Evolutionary conservation across 768 basidiomycete species (phyloP).

Genomic region (Coprinopsis marcescibilis): DNA sequence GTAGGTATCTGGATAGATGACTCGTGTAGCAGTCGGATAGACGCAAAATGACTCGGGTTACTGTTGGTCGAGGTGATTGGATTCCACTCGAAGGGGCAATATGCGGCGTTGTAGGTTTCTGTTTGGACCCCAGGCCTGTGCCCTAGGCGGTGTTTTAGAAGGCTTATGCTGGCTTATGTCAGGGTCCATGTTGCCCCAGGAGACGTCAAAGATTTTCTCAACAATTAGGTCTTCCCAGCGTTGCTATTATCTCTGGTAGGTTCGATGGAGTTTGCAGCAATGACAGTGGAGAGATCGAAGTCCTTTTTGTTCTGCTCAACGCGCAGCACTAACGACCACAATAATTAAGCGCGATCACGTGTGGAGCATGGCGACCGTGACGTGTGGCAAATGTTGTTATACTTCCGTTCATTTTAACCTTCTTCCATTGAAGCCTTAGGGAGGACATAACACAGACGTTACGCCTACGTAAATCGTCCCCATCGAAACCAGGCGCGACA

Average conservation of each 20-base stretch:
- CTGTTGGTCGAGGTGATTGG: background rate
- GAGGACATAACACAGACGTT: too few relatives aligned
- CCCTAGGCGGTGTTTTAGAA: conserved; percentile 1
- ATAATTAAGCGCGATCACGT: too few relatives aligned
- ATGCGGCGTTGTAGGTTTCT: background rate
- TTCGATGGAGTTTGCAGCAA: background rate
- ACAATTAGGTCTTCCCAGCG: too few relatives aligned
- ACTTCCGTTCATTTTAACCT: too few relatives aligned
- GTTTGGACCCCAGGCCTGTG: too few relatives aligned
- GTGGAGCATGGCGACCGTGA: too few relatives aligned
- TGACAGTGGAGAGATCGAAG: background rate
- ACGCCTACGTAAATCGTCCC: too few relatives aligned
- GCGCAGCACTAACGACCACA: background rate
- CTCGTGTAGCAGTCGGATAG: background rate
- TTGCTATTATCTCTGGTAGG: background rate
- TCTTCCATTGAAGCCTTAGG: too few relatives aligned
- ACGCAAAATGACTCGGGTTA: background rate
- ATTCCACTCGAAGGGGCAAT: background rate
- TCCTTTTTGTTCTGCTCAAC: background rate
- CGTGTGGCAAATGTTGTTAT: too few relatives aligned
- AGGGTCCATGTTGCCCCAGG: too few relatives aligned
- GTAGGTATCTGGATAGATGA: background rate
- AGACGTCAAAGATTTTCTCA: too few relatives aligned
- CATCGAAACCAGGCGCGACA: too few relatives aligned
- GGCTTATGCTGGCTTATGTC: conserved; percentile 2